Percentiles rank a stretch among this genome's conserved stretches.
These are phyloP conservation scores for Chlorencoelia australis DNA, from an alignment of 2,329 filamentous ascomycete species.

Conservation along the genomic window DNA sequence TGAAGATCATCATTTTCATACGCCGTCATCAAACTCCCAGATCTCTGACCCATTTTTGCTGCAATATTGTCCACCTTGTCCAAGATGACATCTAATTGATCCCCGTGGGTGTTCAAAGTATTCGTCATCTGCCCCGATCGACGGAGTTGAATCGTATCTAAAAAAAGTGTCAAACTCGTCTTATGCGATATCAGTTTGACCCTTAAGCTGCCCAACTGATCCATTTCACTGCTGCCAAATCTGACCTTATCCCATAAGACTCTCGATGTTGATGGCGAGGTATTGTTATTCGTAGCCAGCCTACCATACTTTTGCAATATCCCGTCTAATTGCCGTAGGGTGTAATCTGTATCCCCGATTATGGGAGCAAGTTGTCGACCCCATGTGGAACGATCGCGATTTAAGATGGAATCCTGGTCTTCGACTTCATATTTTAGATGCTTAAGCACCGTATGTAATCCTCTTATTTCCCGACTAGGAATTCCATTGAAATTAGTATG, in stretches of 20 bases:
- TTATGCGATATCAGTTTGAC: slow-evolving; percentile 42
- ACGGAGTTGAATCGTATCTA: slow-evolving; percentile 47
- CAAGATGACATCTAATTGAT: slow-evolving; percentile 43
- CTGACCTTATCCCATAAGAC: slow-evolving; percentile 21
- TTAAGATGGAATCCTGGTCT: slow-evolving; percentile 46
- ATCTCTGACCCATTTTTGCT: slow-evolving; percentile 36
- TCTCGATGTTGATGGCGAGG: slow-evolving; percentile 9
- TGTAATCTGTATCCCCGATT: slow-evolving; percentile 44
- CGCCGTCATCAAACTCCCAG: slow-evolving; percentile 27
- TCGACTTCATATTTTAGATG: slow-evolving; percentile 48
- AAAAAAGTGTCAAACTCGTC: slow-evolving; percentile 42
- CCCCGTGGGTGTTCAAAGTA: slow-evolving; percentile 17
- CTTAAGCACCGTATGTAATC: slow-evolving; percentile 45
- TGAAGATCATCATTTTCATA: slow-evolving; percentile 37
- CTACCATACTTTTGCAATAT: slow-evolving; percentile 38
- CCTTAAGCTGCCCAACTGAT: slow-evolving; percentile 22
- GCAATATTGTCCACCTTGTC: slow-evolving; percentile 51
- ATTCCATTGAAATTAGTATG: too few relatives aligned
- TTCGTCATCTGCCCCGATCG: slow-evolving; percentile 33
- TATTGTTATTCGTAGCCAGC: slow-evolving; percentile 16
- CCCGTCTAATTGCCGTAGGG: slow-evolving; percentile 43
- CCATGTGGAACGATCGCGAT: slow-evolving; percentile 35
- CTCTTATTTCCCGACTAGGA: slow-evolving; percentile 40
- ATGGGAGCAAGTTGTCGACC: slow-evolving; percentile 40
- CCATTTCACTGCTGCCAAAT: slow-evolving; percentile 25